Evolutionary conservation across 129 eudicot species (phyloP), one percentile per base, ranked within the genome.

Genomic region (Flaveria bidentis): DNA sequence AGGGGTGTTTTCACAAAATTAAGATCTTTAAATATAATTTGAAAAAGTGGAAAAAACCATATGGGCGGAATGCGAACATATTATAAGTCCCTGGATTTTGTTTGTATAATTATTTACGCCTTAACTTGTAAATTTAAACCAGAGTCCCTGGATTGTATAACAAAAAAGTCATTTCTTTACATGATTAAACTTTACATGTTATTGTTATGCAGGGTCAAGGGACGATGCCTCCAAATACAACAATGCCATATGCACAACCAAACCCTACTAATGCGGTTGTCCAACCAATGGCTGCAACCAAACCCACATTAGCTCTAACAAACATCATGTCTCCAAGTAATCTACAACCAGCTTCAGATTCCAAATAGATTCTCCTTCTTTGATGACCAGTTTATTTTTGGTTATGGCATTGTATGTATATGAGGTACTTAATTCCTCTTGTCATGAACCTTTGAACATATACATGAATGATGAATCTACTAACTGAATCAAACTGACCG

Each of bases 131-230:
- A 30, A 30, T 30, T 30, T 30, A 30, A 30, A 30, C 36, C 36
- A 30, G 33, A 52, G 58, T 52, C n/a, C 23, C 22, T 52, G 6
- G 9, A 49, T 4, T 14, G 4, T 13, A 13, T 50, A 4, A 50
- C 55, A 14, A 45, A 45, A 45, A 9, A 2, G 49, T 45, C 13
- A 14, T 9, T 45, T 10, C 13, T 45, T 45, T 45, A 13, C 56
- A 15, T 51, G 1, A 51, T 14, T 52, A 52, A 36, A 36, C 4
- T 2, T 16, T 17, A 1, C 5, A 75, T 55, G 20, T 75, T 50
- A 7, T 62, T 14, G 22, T 78, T 70, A 78, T 71, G 75, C 72
- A 83, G 88, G 93, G 76, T 41, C 82, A 85, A 68, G 82, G 73
- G 15, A n/a, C 50, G 36, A 75, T 75, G 50, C 66, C 83, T 55